Base-by-base conservation (phyloP, 345 rosid species). In the Salix dunnii region DNA sequence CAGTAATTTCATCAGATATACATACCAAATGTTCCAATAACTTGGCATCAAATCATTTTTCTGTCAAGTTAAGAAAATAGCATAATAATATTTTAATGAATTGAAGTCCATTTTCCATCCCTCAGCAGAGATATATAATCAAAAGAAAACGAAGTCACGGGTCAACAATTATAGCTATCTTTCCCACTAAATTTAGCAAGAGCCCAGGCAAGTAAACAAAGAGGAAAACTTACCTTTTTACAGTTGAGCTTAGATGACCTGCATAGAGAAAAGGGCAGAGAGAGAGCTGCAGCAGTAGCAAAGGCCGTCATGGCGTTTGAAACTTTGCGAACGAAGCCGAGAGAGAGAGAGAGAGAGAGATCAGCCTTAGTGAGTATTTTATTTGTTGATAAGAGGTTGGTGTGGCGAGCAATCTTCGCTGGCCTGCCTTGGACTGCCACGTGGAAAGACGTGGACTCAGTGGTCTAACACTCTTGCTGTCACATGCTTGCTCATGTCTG, bases 321-420 rank as follows among this genome's bases (percentile, higher is more conserved):
- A 58, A 58, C 17, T 38, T 23, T 68, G 35, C 40, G 17, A 30
- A 30, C 60, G 63, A 69, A 65, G 62, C 14, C 7, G 7, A 31
- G 30, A 28, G 64, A n/a, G 28, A 31, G 60, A 43, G 35, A 62
- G 68, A 36, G 71, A 55, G 13, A 62, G 76, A 75, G 33, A 33
- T 21, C 9, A 35, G 49, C 17, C 35, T 68, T 35, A 63, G 46
- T 11, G 78, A 42, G 66, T 80, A 48, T 36, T 31, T 53, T 60
- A 62, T 70, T 79, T 88, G 89, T 80, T 80, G 99, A 95, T 92
- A 95, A 95, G 97, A 83, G 90, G 86, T 42, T 67, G 78, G 87
- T 63, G 76, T 79, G 82, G 18, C 82, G 77, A 88, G 97, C 90
- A 88, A 95, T 95, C 98, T 88, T 70, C 74, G 78, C 30, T 82